Evolutionary conservation across 108 stramenopile species (phyloP).

Genomic region (Parmales sp.): DNA sequence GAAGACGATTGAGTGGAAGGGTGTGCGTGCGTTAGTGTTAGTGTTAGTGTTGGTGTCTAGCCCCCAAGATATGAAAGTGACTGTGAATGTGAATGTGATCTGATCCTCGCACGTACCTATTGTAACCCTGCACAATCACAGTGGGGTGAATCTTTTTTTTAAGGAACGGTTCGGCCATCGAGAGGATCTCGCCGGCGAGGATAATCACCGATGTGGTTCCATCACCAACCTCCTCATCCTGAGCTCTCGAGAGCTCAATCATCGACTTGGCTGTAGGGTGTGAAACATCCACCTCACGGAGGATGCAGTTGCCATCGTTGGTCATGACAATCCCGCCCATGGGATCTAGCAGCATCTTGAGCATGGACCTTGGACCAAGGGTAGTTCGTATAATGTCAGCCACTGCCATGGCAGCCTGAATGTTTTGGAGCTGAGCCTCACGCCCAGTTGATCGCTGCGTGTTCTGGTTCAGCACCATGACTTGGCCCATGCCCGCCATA

Average conservation of each 20-base stretch:
- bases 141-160: slow-evolving; percentile 89
- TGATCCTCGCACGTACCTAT: too few relatives aligned
- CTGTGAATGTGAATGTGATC: too few relatives aligned
- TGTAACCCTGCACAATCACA: slow-evolving; percentile 89
- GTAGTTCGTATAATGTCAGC: slow-evolving; percentile 97
- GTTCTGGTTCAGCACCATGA: slow-evolving; percentile 37
- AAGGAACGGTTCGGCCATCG: slow-evolving; percentile 94
- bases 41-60: too few relatives aligned
- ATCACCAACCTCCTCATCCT: slow-evolving; percentile 99
- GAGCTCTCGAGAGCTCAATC: slow-evolving; percentile 94
- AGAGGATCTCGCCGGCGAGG: slow-evolving; percentile 92
- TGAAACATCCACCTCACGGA: slow-evolving; percentile 97
- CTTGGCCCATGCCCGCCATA: too few relatives aligned
- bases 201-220: slow-evolving; percentile 99
- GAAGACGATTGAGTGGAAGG: too few relatives aligned
- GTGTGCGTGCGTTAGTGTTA: too few relatives aligned
- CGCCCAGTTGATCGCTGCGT: slow-evolving; percentile 94
- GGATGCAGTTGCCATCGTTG: slow-evolving; percentile 99
- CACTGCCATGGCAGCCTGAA: slow-evolving; percentile 85
- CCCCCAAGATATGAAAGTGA: too few relatives aligned
- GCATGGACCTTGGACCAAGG: slow-evolving; percentile 93
- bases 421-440: slow-evolving; percentile 92
- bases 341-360: slow-evolving; percentile 98
- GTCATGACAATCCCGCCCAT: slow-evolving; percentile 99
- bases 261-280: slow-evolving; percentile 99